Evolutionary conservation across 192 early-diverging fungal genomes (phyloP).

Genomic region (Rhizoclosmatium sp.): DNA sequence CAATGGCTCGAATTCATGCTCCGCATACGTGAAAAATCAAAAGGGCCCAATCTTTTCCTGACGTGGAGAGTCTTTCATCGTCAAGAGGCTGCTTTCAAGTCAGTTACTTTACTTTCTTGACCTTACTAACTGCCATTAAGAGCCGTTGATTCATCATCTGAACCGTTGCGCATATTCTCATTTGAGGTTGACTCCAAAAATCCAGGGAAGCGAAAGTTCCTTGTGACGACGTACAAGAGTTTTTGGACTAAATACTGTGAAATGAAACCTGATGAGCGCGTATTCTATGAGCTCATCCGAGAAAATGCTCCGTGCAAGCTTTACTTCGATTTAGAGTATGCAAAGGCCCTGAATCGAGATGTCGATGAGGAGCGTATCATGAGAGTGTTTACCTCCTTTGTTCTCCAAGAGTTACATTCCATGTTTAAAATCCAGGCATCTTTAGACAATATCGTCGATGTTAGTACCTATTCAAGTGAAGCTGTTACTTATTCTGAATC

Average conservation of each 20-base stretch:
- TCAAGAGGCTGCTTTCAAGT: constrained; percentile 26
- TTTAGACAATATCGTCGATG: no score
- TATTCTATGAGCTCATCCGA: constrained; percentile 41
- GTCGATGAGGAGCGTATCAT: constrained; percentile 33
- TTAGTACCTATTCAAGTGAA: neutral
- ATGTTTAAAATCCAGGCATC: neutral
- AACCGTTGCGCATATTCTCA: constrained; percentile 36
- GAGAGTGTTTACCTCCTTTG: constrained; percentile 13
- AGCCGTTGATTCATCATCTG: neutral
- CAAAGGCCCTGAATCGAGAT: constrained; percentile 26
- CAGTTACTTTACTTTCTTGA: neutral
- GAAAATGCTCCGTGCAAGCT: constrained; percentile 40
- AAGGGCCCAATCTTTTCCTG: neutral
- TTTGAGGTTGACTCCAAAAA: constrained; percentile 22
- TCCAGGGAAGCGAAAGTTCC: constrained; percentile 42
- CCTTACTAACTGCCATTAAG: neutral
- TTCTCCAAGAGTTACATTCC: neutral
- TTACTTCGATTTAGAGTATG: constrained; percentile 50
- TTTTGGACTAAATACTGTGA: constrained; percentile 41
- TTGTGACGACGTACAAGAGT: constrained; percentile 23
- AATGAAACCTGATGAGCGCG: neutral
- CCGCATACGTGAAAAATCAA: neutral
- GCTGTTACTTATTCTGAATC: neutral
- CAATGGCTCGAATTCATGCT: no score
- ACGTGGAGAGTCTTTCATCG: constrained; percentile 7